These are phyloP conservation scores for Arctium minus DNA, from an alignment of 129 eudicot genomes.

Conservation along the genomic window DNA sequence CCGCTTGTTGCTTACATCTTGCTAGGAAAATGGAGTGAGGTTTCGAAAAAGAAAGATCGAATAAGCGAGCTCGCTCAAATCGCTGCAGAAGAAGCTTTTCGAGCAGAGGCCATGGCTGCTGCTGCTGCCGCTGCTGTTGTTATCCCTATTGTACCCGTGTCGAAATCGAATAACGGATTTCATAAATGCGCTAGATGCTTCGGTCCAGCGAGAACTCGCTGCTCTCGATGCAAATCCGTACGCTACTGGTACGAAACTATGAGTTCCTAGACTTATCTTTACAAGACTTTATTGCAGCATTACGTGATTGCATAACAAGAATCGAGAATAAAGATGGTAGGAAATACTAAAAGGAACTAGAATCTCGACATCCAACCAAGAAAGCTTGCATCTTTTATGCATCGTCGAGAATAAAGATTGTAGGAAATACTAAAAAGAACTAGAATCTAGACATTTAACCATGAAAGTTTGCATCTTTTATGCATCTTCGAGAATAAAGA, in stretches of 20 bases:
- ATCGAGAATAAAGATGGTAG: neutral
- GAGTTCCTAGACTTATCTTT: neutral
- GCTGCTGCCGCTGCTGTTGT: constrained; percentile 14
- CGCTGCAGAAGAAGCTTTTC: constrained; percentile 59
- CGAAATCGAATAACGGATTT: constrained; percentile 34
- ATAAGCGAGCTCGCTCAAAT: constrained; percentile 49
- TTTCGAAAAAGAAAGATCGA: constrained; percentile 60
- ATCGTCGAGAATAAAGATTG: neutral
- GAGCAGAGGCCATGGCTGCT: constrained; percentile 49
- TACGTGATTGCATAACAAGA: neutral
- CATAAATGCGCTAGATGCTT: constrained; percentile 82
- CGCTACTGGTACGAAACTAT: constrained; percentile 77
- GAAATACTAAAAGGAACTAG: neutral
- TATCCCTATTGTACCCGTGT: constrained; percentile 46
- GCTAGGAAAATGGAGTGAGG: constrained; percentile 92
- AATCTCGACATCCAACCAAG: neutral
- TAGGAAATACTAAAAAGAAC: neutral
- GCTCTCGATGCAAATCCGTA: constrained; percentile 87
- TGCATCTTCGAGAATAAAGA: neutral
- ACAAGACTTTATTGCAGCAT: neutral
- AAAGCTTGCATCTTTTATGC: neutral
- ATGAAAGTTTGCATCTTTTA: neutral
- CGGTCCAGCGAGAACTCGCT: constrained; percentile 76
- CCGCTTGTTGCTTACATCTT: constrained; percentile 76
- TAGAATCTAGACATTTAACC: neutral